Percentiles rank a stretch among this genome's conserved stretches.
phyloP scores from a whole-genome alignment of 345 rosid genomes.

The Rhodomyrtus tomentosa region DNA sequence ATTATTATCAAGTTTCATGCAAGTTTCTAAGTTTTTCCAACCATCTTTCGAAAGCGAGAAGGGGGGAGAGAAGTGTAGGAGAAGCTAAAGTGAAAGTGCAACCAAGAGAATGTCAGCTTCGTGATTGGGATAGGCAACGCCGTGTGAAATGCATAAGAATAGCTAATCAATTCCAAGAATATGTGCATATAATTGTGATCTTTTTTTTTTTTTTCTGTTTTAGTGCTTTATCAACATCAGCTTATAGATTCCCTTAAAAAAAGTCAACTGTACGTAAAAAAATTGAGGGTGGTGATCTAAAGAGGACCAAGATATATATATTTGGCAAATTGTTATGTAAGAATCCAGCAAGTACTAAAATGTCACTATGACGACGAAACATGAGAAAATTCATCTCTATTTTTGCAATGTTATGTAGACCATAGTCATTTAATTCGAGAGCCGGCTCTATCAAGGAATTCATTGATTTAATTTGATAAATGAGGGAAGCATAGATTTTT shows the following conservation, averaged over 20 bases:
- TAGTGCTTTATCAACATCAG: background rate
- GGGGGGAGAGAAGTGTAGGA: background rate
- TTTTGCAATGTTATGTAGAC: background rate
- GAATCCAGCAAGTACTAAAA: background rate
- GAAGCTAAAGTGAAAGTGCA: constrained; percentile 6
- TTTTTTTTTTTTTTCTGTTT: background rate
- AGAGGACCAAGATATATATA: background rate
- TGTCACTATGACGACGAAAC: background rate
- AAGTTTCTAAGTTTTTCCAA: background rate
- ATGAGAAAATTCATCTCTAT: background rate
- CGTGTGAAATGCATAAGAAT: background rate
- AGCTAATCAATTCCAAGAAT: background rate
- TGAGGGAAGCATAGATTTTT: background rate
- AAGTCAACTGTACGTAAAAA: background rate
- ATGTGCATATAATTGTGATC: background rate
- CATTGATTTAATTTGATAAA: background rate
- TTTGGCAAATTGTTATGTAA: background rate
- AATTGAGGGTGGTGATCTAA: background rate
- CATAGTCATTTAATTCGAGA: background rate
- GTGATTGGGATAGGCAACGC: background rate
- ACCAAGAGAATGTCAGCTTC: background rate
- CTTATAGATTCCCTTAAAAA: background rate
- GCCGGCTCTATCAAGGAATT: background rate
- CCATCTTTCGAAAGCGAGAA: background rate
- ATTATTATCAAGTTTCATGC: background rate